phyloP scores from a whole-genome alignment of 2,329 filamentous ascomycete species.

The Hypoxylon sp. region DNA sequence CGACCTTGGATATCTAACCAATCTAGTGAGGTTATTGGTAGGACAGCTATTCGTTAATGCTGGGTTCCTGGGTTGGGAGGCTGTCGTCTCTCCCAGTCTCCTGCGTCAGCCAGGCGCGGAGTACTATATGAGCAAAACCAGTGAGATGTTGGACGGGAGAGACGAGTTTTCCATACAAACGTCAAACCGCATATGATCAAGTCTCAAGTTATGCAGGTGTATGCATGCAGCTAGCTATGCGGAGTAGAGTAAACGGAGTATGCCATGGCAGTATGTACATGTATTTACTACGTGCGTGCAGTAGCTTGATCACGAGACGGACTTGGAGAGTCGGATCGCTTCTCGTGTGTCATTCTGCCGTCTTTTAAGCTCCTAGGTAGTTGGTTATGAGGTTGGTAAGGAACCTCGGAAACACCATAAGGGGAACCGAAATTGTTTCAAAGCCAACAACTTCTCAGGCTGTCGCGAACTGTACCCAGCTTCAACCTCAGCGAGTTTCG shows the following conservation, averaged over 20 bases:
- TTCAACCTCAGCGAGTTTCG: conserved; percentile 6
- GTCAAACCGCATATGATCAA: background rate
- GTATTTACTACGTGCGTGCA: too few relatives aligned
- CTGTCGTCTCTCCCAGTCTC: conserved; percentile 5
- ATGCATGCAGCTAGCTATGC: background rate
- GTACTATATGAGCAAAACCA: too few relatives aligned
- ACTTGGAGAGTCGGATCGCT: background rate
- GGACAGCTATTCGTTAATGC: conserved; percentile 5
- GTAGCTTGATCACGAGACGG: background rate
- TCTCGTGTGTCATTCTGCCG: background rate
- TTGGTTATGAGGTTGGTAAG: background rate
- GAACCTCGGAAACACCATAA: conserved; percentile 7
- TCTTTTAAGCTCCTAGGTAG: conserved; percentile 1
- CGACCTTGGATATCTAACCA: background rate
- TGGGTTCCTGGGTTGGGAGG: conserved; percentile 9
- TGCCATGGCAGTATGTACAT: too few relatives aligned
- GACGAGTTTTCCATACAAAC: background rate
- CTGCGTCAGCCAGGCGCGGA: too few relatives aligned
- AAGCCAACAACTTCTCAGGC: background rate
- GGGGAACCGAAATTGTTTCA: conserved; percentile 31
- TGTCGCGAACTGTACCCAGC: background rate
- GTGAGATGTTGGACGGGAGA: background rate
- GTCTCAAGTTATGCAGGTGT: background rate
- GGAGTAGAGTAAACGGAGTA: background rate
- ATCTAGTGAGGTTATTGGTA: conserved; percentile 7